These are phyloP conservation scores for Papiliotrema flavescens DNA, from an alignment of 1,284 basidiomycete genomes.

Conservation along the genomic window DNA sequence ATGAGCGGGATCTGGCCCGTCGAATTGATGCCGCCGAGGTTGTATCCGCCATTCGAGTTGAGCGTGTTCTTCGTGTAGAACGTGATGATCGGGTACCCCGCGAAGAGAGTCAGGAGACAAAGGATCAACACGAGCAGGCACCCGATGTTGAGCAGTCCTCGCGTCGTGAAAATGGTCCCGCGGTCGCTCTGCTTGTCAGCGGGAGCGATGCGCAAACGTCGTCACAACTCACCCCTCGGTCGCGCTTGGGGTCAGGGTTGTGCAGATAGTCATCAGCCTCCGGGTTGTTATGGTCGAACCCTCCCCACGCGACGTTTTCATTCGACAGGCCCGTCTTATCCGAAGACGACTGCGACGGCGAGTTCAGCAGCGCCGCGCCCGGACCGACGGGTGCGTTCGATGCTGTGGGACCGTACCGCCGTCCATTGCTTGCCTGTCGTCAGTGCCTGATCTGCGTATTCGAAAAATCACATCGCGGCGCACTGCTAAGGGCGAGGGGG, in stretches of 20 bases:
- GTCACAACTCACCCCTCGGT: constrained; percentile 51
- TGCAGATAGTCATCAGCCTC: constrained; percentile 51
- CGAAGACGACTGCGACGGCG: constrained; percentile 11
- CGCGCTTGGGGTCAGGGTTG: constrained; percentile 59
- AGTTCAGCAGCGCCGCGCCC: constrained; percentile 24
- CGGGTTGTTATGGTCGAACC: constrained; percentile 27
- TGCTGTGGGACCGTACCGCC: constrained; percentile 37
- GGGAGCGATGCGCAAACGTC: neutral
- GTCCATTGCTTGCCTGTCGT: neutral
- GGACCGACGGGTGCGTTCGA: constrained; percentile 22
- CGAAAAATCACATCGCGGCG: neutral
- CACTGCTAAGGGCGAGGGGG: neutral
- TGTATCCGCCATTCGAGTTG: constrained; percentile 51
- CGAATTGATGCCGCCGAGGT: constrained; percentile 70
- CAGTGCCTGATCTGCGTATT: too few relatives aligned
- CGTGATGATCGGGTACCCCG: constrained; percentile 69
- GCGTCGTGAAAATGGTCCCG: constrained; percentile 63
- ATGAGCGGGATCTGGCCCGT: constrained; percentile 61
- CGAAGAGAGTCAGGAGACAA: constrained; percentile 69
- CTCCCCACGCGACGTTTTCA: constrained; percentile 5
- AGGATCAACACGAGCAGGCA: constrained; percentile 61
- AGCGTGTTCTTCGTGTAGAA: constrained; percentile 51
- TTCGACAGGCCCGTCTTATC: constrained; percentile 7
- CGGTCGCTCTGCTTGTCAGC: constrained; percentile 29
- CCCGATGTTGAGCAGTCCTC: constrained; percentile 72